phyloP scores from a whole-genome alignment of 129 eudicot genomes.

The Heracleum sosnowskyi region DNA sequence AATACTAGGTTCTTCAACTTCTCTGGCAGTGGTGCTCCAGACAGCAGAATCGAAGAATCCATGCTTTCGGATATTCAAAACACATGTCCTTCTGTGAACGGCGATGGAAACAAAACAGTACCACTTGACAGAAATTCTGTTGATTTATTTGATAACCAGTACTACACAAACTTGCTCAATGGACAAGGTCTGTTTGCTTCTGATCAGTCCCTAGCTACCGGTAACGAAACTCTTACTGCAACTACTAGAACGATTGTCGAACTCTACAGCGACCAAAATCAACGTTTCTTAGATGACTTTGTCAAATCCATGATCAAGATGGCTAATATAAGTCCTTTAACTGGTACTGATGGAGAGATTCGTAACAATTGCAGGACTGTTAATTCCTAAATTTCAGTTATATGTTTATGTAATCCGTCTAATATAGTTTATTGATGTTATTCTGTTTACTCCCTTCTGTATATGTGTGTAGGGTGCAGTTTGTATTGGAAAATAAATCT shows the following conservation, averaged over 20 bases:
- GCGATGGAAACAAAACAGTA: constrained; percentile 40
- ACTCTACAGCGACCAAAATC: constrained; percentile 24
- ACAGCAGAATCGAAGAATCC: constrained; percentile 23
- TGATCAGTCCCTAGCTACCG: constrained; percentile 39
- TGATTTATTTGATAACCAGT: constrained; percentile 44
- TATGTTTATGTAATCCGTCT: not conserved
- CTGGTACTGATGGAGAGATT: constrained; percentile 46
- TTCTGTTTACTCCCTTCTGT: too few species aligned
- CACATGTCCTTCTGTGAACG: constrained; percentile 26
- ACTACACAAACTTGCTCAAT: constrained; percentile 35
- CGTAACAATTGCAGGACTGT: constrained; percentile 38
- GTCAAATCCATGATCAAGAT: constrained; percentile 46
- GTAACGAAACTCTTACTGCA: constrained; percentile 15
- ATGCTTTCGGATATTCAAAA: constrained; percentile 32
- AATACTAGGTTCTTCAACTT: constrained; percentile 33
- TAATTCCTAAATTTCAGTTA: constrained; percentile 20
- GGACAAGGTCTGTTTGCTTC: constrained; percentile 45
- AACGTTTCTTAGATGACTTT: constrained; percentile 32
- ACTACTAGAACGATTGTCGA: constrained; percentile 35
- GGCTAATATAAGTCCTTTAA: constrained; percentile 44
- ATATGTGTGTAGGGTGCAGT: too few species aligned
- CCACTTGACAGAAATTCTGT: constrained; percentile 41
- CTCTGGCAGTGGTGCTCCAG: constrained; percentile 29
- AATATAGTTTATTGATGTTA: not conserved
- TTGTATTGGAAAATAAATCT: too few species aligned